Base-by-base conservation (phyloP, 1,284 basidiomycete genomes). In the Gomphus bonarii region DNA sequence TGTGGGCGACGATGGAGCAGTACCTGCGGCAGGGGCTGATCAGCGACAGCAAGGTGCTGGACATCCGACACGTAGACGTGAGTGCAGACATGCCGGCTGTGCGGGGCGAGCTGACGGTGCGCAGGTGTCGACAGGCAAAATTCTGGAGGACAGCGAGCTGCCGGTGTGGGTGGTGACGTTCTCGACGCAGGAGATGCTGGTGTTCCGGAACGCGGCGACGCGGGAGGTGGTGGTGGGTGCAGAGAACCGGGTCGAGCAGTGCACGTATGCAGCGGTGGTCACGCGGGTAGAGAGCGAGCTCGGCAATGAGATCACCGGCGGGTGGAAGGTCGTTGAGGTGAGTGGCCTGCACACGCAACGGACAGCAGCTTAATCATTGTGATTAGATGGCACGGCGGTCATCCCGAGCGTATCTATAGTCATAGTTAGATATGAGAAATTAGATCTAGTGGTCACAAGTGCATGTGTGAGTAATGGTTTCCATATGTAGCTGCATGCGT, bases 311-410 rank as follows among this genome's bases (percentile, higher is more conserved):
- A 76, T 97, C 54, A 99, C 97, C 0, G 92, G 92, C 51, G 97
- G 97, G 10, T 99, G 97, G 97, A 98, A 98, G 73, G 82, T 99
- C 56, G 80, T 98, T 43, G 95, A 98, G 83, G 90, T 94, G 67
- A 59, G 82, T 74, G 9, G 35, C 40, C 40, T 22, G 25, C 25
- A 25, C 4, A 25, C 25, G 25, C 25, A 25, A 25, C 2, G 25
- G 25, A 25, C 25, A 25, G 25, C 25, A 3, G 25, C 25, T 25
- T 25, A 25, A 4, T 25, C 25, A 25, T 25, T 25, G 25, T 25
- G 25, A 25, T 25, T 47, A 74, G 73, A 74, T 75, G 74, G 73
- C 69, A 25, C 66, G 73, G 54, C 63, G 74, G 58, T 74, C 73
- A 7, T 65, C 70, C 16, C 69, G 72, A 33, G 71, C 71, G 59